Base-by-base conservation (phyloP, 257 asterid genomes). In the Fraxinus pennsylvanica region DNA sequence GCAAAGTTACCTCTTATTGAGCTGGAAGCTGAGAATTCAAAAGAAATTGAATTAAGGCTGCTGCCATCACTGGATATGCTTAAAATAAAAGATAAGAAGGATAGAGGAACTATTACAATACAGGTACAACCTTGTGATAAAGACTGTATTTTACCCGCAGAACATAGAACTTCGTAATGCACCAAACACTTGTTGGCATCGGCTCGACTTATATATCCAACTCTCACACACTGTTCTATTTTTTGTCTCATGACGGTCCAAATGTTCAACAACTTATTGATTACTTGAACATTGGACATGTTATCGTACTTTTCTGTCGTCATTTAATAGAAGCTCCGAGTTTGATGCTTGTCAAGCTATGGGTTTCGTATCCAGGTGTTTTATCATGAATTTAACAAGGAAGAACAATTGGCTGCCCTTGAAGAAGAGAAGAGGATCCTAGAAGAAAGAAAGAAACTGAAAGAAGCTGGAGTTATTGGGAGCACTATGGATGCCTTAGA, bases 401-500 rank as follows among this genome's bases (percentile, higher is more conserved):
- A 95, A 86, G 98, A 93, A 88, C 98, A 92, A 82, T 15, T 87
- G 71, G 92, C 83, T 38, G 98, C 97, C 43, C 88, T 90, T 38
- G 97, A 96, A 77, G 98, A 87, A 79, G 99, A 95, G 89, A 93
- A 92, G 87, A 80, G 76, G 87, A 87, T 91, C 81, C 78, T 93
- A 59, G 99, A 95, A 85, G 90, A 87, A 76, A 83, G 97, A 76
- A 93, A 92, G 94, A 96, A 86, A 82, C 95, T 96, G 77, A 93
- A 91, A 87, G 98, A 88, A 81, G 94, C 91, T 3, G 99, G 99
- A 67, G 94, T 89, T 4, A 84, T 96, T 2, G 97, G 97, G 43
- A 96, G 99, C 88, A 93, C 99, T 6, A 89, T 92, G 99, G 98
- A 96, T 84, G 99, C 98, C 38, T 87, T 92, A 25, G 98, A 92